A percentile compares a stretch with the other conserved stretches of the same genome.
Evolutionary conservation across 1,139 yeast species (phyloP).

Genomic region (Suhomyces anneliseae): DNA sequence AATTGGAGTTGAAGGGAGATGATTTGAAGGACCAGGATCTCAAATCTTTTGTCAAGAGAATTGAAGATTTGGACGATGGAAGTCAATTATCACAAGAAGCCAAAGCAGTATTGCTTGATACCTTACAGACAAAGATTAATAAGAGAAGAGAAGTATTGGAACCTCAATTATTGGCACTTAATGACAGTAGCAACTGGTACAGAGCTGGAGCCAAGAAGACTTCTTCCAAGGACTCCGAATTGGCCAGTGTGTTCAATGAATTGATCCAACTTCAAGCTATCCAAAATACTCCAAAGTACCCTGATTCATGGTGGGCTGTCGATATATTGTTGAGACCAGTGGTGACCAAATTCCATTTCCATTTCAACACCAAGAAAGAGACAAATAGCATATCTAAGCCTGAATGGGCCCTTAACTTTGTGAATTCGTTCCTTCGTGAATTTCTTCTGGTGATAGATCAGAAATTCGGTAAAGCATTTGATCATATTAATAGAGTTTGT

Average conservation of each 20-base stretch:
- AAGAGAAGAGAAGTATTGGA: conserved; percentile 2
- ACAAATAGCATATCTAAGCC: conserved; percentile 76
- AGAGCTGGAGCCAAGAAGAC: conserved; percentile 1
- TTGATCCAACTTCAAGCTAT: conserved; percentile 43
- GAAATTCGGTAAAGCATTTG: conserved; percentile 33
- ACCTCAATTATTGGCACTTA: conserved; percentile 4
- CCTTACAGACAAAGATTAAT: conserved; percentile 3
- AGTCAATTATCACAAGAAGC: not conserved
- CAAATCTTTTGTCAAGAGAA: not conserved
- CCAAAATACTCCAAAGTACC: conserved; percentile 32
- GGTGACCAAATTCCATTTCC: conserved; percentile 65
- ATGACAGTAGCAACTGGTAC: conserved; percentile 3
- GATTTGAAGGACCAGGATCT: conserved; percentile 1
- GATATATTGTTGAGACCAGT: conserved; percentile 57
- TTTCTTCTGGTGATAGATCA: conserved; percentile 38
- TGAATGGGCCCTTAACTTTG: conserved; percentile 70
- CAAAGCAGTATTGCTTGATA: not conserved
- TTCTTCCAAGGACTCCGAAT: conserved; percentile 6
- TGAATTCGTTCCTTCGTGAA: conserved; percentile 50
- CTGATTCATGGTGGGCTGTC: conserved; percentile 59
- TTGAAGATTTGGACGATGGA: conserved; percentile 6
- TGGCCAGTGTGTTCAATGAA: conserved; percentile 8
- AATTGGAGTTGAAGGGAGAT: not conserved
- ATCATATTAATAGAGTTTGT: conserved; percentile 29
- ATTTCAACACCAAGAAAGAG: conserved; percentile 61